These are phyloP conservation scores for Eucalyptus curtisii DNA, from an alignment of 345 rosid genomes.

Conservation along the genomic window DNA sequence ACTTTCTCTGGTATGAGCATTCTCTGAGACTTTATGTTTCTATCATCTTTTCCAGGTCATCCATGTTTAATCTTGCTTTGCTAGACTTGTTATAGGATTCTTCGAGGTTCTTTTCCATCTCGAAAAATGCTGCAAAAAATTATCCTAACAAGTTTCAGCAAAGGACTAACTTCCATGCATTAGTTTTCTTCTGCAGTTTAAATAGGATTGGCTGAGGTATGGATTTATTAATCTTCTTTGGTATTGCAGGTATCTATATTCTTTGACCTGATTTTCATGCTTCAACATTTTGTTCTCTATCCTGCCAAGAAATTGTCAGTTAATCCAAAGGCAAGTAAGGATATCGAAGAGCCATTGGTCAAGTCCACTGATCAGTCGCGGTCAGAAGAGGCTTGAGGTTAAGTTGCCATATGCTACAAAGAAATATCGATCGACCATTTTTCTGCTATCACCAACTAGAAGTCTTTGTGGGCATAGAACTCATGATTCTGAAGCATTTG, in stretches of 20 bases:
- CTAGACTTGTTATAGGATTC: not conserved
- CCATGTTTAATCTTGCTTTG: not conserved
- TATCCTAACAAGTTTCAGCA: not conserved
- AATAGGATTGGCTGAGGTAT: not conserved
- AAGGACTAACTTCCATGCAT: not conserved
- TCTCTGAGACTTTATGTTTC: not conserved
- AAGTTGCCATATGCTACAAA: not conserved
- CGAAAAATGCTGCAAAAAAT: not conserved
- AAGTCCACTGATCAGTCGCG: conserved; percentile 6
- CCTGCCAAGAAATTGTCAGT: conserved; percentile 22
- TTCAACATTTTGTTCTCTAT: conserved; percentile 73
- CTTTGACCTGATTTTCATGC: conserved; percentile 83
- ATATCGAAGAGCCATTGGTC: conserved; percentile 39
- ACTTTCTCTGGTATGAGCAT: conserved; percentile 56
- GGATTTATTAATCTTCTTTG: not conserved
- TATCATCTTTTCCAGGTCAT: not conserved
- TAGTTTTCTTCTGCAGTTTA: not conserved
- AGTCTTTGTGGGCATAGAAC: not conserved
- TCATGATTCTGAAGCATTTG: not conserved
- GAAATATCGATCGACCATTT: not conserved
- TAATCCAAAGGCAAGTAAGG: conserved; percentile 15
- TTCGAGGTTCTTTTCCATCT: not conserved
- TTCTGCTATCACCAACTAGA: not conserved
- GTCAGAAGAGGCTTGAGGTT: not conserved
- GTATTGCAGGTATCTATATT: conserved; percentile 51